Base-by-base conservation (phyloP, 345 rosid species). In the Rubroshorea leprosula region DNA sequence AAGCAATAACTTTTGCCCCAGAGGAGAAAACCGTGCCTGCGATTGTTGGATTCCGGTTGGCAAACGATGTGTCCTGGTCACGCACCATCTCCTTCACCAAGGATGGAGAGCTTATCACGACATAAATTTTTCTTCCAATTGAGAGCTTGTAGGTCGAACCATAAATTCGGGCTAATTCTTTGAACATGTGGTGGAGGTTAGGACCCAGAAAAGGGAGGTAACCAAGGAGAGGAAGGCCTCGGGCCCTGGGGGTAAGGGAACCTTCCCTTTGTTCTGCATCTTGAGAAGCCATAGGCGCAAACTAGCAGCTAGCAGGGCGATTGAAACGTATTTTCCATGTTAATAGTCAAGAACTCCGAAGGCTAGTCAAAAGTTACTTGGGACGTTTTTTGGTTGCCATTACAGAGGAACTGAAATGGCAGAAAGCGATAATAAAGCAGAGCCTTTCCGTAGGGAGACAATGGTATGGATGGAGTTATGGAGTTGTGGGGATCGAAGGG, bases 121-220 rank as follows among this genome's bases (percentile, higher is more conserved):
- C 39, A 0, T 62, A 65, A 1, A 68, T 61, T 54, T 75, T 71
- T 7, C 17, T 66, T 3, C 79, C 79, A 5, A 71, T 69, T 38
- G 57, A 68, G 20, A 75, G 24, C 9, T 75, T 75, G 49, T 53
- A 50, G 59, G 71, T 62, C 12, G 76, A 76, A 5, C 79, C 79
- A 12, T 68, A 68, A 14, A 53, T 51, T 16, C n/a, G 21, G 9
- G 76, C 70, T 13, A 72, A 58, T 44, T 69, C 49, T 29, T 64
- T 57, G 60, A 76, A 76, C 62, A 59, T 0, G 62, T 58, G n/a
- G 45, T 72, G 74, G 19, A 76, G 74, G 1, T 72, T 56, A 1
- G 51, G 56, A 25, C 65, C 59, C 1, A 76, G 61, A 41, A 68
- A 75, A 1, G 73, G 73, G 19, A 72, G 72, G 59, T 72, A 62